phyloP scores from a whole-genome alignment of 208 protist genomes.

The Leishmania aethiopica region DNA sequence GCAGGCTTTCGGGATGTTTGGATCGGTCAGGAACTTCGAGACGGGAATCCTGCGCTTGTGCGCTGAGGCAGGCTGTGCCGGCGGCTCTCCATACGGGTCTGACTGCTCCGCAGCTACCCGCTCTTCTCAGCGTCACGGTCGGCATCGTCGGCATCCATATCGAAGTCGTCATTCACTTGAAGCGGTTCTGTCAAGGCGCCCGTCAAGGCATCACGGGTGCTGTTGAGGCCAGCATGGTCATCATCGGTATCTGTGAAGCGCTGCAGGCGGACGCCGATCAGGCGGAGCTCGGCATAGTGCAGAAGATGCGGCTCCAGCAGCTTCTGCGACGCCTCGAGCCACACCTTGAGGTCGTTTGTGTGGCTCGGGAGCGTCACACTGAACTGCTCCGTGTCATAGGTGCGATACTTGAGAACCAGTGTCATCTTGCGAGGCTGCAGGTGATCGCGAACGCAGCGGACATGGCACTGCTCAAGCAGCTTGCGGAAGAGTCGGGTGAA shows the following conservation, averaged over 20 bases:
- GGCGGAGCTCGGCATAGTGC: constrained; percentile 65
- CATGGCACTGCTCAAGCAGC: constrained; percentile 55
- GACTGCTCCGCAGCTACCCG: background rate
- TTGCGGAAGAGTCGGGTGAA: constrained; percentile 55
- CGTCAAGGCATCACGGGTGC: constrained; percentile 4
- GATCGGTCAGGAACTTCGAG: constrained; percentile 35
- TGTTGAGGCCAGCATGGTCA: background rate
- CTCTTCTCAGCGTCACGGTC: background rate
- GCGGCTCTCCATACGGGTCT: background rate
- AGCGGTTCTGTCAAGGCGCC: constrained; percentile 1
- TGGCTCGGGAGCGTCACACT: constrained; percentile 52
- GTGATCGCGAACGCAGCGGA: constrained; percentile 57
- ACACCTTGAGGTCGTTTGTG: constrained; percentile 77
- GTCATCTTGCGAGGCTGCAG: constrained; percentile 50
- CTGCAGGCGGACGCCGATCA: constrained; percentile 76
- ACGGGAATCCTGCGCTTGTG: constrained; percentile 29
- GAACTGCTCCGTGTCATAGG: constrained; percentile 74
- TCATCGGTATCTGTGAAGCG: constrained; percentile 42
- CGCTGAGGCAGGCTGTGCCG: background rate
- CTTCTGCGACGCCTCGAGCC: constrained; percentile 54
- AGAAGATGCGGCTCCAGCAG: constrained; percentile 68
- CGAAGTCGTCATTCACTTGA: background rate
- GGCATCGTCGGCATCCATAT: background rate
- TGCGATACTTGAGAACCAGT: constrained; percentile 74
- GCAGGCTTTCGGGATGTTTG: background rate